Evolutionary conservation across 2,329 filamentous ascomycete species (phyloP).

Genomic region (Talaromyces funiculosus): DNA sequence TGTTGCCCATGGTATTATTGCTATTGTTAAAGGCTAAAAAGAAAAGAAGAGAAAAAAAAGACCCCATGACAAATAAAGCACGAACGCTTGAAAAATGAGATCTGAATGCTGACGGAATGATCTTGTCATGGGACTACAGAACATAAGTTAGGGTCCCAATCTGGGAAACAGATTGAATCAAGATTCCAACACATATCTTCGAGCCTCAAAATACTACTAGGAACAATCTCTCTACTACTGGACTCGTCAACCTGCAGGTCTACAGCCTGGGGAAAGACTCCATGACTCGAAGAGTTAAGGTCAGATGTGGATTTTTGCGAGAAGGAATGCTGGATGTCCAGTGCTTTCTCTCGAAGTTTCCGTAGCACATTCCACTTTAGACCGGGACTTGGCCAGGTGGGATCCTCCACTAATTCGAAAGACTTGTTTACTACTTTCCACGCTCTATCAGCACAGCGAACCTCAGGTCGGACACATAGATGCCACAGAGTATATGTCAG

Average conservation of each 20-base stretch:
- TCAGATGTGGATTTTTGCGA: neutral
- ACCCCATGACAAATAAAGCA: neutral
- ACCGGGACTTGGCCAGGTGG: neutral
- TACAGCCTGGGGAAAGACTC: neutral
- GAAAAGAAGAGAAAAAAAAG: too few relatives aligned
- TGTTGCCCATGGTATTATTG: neutral
- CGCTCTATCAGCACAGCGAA: constrained; percentile 22
- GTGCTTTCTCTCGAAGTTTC: constrained; percentile 11
- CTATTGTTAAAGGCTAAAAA: neutral
- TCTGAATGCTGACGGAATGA: neutral
- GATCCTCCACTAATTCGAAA: neutral
- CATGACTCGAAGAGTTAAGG: neutral
- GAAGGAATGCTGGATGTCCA: neutral
- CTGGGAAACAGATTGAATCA: neutral
- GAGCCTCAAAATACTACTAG: neutral
- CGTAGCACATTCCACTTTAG: constrained; percentile 7
- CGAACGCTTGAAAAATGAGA: neutral
- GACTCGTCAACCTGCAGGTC: neutral
- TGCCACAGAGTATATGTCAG: constrained; percentile 41
- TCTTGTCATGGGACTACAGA: neutral
- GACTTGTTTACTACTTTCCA: constrained; percentile 24
- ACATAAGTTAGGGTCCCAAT: neutral
- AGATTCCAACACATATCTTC: neutral
- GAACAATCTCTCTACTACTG: neutral
- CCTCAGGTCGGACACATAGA: constrained; percentile 32